A percentile compares a stretch with the other conserved stretches of the same genome.
These are phyloP conservation scores for Populus tomentosa DNA, from an alignment of 441 rosid genomes.

Conservation along the genomic window DNA sequence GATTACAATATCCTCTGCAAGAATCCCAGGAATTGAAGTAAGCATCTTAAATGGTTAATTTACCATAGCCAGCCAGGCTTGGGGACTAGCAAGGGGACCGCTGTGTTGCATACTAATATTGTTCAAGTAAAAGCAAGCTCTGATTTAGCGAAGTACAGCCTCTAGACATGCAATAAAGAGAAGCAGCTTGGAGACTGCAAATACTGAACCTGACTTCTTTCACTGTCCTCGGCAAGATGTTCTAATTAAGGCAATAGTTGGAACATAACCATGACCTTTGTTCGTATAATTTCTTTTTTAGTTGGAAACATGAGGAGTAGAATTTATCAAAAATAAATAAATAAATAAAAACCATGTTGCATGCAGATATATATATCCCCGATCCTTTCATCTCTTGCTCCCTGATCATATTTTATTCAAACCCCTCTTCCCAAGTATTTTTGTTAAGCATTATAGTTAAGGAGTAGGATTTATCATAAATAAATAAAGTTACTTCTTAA, in stretches of 20 bases:
- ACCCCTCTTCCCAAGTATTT: neutral
- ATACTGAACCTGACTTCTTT: neutral
- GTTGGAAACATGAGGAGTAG: neutral
- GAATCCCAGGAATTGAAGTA: constrained; percentile 25
- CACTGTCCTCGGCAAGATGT: neutral
- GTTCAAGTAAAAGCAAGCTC: neutral
- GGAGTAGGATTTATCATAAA: too few relatives aligned
- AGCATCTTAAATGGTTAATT: constrained; percentile 21
- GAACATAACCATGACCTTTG: neutral
- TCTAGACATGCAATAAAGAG: neutral
- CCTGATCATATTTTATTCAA: neutral
- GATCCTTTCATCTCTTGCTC: neutral
- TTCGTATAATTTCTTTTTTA: neutral
- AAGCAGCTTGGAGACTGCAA: neutral
- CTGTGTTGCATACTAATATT: neutral
- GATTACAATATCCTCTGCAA: constrained; percentile 11
- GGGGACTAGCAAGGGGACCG: neutral
- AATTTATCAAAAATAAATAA: neutral
- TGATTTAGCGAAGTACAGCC: neutral
- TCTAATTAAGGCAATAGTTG: neutral
- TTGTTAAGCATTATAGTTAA: too few relatives aligned
- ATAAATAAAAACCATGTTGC: too few relatives aligned
- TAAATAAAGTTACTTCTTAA: too few relatives aligned
- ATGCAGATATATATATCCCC: too few relatives aligned
- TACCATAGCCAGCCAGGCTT: neutral